These are phyloP conservation scores for Termitomyces sp. DNA, from an alignment of 768 basidiomycete species.

Conservation along the genomic window DNA sequence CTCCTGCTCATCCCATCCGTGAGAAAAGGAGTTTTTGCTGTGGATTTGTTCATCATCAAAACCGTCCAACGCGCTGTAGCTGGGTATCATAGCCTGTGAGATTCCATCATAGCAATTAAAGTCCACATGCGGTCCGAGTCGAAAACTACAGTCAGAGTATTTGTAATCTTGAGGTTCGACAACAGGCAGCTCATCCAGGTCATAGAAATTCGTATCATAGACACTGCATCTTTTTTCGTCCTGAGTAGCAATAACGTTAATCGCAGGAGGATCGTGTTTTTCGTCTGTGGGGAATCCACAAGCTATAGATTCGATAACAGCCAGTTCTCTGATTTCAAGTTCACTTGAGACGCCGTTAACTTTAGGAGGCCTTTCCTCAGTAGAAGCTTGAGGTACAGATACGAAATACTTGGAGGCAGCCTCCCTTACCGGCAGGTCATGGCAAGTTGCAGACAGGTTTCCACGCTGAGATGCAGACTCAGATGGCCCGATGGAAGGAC, in stretches of 20 bases:
- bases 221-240: background rate
- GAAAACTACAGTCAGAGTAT: constrained; percentile 5
- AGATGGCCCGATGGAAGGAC: constrained; percentile 34
- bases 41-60: background rate
- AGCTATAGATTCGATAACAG: background rate
- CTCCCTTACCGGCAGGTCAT: background rate
- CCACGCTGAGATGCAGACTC: constrained; percentile 49
- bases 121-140: background rate
- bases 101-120: background rate
- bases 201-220: background rate
- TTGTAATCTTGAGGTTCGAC: constrained; percentile 9
- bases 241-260: background rate
- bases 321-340: background rate
- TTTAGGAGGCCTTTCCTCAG: background rate
- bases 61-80: background rate
- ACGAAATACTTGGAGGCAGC: constrained; percentile 10
- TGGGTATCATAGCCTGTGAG: background rate
- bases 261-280: background rate
- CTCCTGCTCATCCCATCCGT: constrained; percentile 4
- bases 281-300: background rate
- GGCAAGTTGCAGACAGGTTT: background rate
- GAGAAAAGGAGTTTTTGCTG: background rate
- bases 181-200: constrained; percentile 4
- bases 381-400: background rate
- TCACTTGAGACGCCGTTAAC: background rate